Percentiles rank a stretch among this genome's conserved stretches.
Evolutionary conservation across 805 yeast genomes (phyloP).

Genomic region (Jamesozyma rosinii): DNA sequence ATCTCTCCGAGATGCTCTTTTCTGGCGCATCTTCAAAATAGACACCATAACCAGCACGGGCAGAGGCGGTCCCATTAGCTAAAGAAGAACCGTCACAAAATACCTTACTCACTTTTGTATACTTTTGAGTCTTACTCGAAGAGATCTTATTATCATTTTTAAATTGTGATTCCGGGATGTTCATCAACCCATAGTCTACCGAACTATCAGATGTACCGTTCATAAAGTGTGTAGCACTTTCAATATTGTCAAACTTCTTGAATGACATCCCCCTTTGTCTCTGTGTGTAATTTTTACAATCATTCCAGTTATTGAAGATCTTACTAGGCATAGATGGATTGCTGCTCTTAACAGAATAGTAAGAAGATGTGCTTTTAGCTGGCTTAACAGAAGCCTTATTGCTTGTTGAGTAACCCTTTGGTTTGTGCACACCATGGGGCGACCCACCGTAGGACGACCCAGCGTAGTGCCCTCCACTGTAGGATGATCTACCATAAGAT

Average conservation of each 20-base stretch:
- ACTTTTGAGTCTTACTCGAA: background rate
- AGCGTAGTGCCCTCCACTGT: background rate
- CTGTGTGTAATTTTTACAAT: slow-evolving; percentile 25
- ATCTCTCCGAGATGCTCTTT: slow-evolving; percentile 43
- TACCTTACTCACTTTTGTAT: slow-evolving; percentile 22
- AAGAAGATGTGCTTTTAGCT: slow-evolving; percentile 5
- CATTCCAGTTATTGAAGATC: slow-evolving; percentile 28
- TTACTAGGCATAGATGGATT: slow-evolving; percentile 19
- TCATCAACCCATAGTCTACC: slow-evolving; percentile 18
- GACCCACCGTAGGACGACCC: background rate
- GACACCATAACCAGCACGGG: slow-evolving; percentile 60
- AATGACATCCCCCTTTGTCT: slow-evolving; percentile 34
- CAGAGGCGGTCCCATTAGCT: slow-evolving; percentile 41
- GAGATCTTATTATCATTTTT: slow-evolving; percentile 5
- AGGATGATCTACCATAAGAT: background rate
- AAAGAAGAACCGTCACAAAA: slow-evolving; percentile 77
- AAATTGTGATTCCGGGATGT: slow-evolving; percentile 11
- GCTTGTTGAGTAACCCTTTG: background rate
- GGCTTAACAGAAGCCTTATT: background rate
- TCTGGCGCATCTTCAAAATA: slow-evolving; percentile 50
- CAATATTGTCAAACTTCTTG: slow-evolving; percentile 33
- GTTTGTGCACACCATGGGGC: background rate
- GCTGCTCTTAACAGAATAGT: slow-evolving; percentile 30
- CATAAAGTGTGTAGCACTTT: slow-evolving; percentile 30
- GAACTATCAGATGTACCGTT: slow-evolving; percentile 10